Base-by-base conservation (phyloP, 306 rosid genomes). In the Cicer pinnatifidum region DNA sequence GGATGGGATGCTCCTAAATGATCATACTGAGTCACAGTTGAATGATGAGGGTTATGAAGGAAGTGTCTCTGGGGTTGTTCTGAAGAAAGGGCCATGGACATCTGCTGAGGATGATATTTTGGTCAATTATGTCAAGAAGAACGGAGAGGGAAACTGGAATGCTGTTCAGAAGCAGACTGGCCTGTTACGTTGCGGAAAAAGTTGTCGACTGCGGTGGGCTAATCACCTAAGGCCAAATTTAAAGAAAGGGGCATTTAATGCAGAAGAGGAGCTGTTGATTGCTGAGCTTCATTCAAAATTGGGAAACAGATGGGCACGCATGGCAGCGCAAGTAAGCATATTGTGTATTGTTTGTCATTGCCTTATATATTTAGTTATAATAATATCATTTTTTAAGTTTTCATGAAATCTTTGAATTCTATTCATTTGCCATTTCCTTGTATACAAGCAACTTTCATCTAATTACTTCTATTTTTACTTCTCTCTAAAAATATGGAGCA, bases 101-200 rank as follows among this genome's bases (percentile, higher is more conserved):
- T 71, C 97, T 12, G 73, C 84, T 50, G 99, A 95, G 83, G 99
- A 95, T 80, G 88, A 88, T 40, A 86, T 95, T 74, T 85, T 95
- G 89, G 83, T 86, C 70, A 91, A 91, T n/a, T 95, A 91, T 81
- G 99, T 95, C 74, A 87, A 85, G 69, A 85, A 88, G 81, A 88
- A 95, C 44, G 99, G 99, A 51, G 99, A 95, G 82, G 99, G 99
- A 69, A 95, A 95, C 82, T 95, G 99, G 99, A 95, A 91, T 85
- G 93, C 96, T n/a, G 91, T 95, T 72, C 99, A 95, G 87, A 95
- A 87, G 93, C 85, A 91, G 79, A 86, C 97, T 41, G 97, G 92
- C 54, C 84, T 95, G 62, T 83, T 72, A 41, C 99, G 99, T 11
- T 95, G 99, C 2, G 99, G 99, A 19, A 95, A 95, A 86, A 95